These are phyloP conservation scores for Leccinum fallax DNA, from an alignment of 1,284 basidiomycete genomes.

Conservation along the genomic window DNA sequence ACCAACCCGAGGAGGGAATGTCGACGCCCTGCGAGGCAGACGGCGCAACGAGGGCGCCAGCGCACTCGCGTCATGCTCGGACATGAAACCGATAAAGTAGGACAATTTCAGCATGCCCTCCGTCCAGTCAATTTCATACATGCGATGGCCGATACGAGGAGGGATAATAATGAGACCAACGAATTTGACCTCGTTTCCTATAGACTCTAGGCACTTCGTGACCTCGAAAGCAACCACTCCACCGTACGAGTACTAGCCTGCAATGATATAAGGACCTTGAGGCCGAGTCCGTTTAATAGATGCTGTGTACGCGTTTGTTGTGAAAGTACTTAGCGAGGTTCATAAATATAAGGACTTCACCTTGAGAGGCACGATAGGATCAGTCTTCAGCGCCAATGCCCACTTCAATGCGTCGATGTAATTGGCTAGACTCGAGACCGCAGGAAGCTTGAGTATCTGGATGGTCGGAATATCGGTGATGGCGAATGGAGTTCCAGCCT, in stretches of 20 bases:
- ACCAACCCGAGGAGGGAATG: conserved; percentile 1
- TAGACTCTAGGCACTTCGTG: conserved; percentile 39
- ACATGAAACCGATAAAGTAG: conserved; percentile 28
- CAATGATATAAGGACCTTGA: conserved; percentile 44
- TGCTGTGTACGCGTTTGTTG: conserved; percentile 27
- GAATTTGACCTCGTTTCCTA: conserved; percentile 40
- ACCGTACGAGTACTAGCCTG: conserved; percentile 47
- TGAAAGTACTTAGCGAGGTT: conserved; percentile 40
- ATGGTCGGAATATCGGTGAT: conserved; percentile 41
- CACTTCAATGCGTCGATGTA: conserved; percentile 22
- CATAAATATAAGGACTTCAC: conserved; percentile 46
- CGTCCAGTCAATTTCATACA: conserved; percentile 43
- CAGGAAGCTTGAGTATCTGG: conserved; percentile 41
- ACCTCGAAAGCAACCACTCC: conserved; percentile 49
- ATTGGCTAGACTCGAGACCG: conserved; percentile 33
- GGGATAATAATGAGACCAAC: conserved; percentile 43
- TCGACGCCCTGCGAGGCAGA: conserved; percentile 18
- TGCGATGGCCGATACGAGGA: conserved; percentile 42
- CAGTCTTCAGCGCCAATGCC: conserved; percentile 17
- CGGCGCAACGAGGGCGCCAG: conserved; percentile 13
- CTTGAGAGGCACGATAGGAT: conserved; percentile 42
- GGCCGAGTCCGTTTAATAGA: conserved; percentile 39
- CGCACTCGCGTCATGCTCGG: conserved; percentile 22
- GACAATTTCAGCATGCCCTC: conserved; percentile 41
- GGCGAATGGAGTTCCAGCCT: conserved; percentile 35